These are phyloP conservation scores for Pythium sukuiense DNA, from an alignment of 352 stramenopile species.

Conservation along the genomic window DNA sequence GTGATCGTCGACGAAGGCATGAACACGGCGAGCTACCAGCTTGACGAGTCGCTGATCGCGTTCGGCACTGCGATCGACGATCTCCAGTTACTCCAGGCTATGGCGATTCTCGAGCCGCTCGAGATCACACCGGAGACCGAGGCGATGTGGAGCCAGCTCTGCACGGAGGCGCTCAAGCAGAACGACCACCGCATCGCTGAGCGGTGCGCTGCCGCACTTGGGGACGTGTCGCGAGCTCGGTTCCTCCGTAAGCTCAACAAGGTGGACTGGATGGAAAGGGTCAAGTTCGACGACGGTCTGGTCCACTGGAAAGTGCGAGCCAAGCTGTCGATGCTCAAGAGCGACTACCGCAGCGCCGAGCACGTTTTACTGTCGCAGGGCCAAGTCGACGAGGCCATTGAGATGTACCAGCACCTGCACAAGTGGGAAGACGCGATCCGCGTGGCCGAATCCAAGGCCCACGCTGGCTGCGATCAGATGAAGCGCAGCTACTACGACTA, in stretches of 20 bases:
- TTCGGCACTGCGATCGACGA: constrained; percentile 95
- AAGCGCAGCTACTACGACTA: constrained; percentile 92
- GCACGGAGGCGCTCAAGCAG: constrained; percentile 76
- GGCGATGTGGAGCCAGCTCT: constrained; percentile 94
- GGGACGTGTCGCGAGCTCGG: constrained; percentile 85
- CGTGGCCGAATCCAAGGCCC: constrained; percentile 85
- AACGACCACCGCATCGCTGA: constrained; percentile 91
- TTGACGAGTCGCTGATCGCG: constrained; percentile 93
- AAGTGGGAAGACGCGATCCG: constrained; percentile 95
- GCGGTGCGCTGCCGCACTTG: constrained; percentile 89
- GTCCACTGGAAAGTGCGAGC: constrained; percentile 89
- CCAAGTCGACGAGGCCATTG: constrained; percentile 92
- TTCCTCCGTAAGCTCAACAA: constrained; percentile 93
- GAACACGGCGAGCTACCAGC: constrained; percentile 90
- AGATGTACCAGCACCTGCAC: constrained; percentile 95
- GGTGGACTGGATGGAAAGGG: constrained; percentile 75
- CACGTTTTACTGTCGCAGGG: constrained; percentile 90
- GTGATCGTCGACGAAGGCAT: constrained; percentile 95
- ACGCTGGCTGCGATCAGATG: constrained; percentile 84
- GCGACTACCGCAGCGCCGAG: constrained; percentile 90
- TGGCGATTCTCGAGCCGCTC: constrained; percentile 92
- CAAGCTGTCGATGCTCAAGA: constrained; percentile 82
- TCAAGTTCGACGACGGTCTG: constrained; percentile 72
- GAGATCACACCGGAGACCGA: constrained; percentile 91
- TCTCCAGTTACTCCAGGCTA: constrained; percentile 85